These are phyloP conservation scores for Medakamo hakoo DNA, from an alignment of 139 green algal species.

Conservation along the genomic window DNA sequence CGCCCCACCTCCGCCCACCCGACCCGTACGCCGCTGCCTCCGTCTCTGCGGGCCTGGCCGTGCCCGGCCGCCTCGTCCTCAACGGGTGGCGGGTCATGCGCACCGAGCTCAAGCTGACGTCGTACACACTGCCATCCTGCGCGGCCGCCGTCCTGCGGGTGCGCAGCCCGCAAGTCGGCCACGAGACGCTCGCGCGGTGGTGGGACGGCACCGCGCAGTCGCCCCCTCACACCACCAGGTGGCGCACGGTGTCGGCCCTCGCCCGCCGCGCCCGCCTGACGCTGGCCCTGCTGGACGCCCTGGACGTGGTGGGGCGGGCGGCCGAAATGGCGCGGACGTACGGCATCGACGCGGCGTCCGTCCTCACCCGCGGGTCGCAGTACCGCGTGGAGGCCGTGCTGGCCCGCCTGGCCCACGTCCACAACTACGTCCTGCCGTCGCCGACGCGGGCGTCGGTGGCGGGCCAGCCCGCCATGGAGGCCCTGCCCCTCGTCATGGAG, in stretches of 20 bases:
- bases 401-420: constrained; percentile 72
- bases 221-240: constrained; percentile 27
- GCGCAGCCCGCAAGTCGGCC: constrained; percentile 48
- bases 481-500: constrained; percentile 92
- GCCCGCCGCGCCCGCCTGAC: constrained; percentile 30
- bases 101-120: constrained; percentile 61
- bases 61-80: constrained; percentile 72
- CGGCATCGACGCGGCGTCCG: constrained; percentile 90
- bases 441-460: constrained; percentile 56
- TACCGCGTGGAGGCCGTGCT: constrained; percentile 93
- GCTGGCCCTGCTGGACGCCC: constrained; percentile 63
- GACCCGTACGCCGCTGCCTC: constrained; percentile 8
- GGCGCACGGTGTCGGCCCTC: constrained; percentile 26
- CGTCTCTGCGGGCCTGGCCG: constrained; percentile 39
- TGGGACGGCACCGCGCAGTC: constrained; percentile 41
- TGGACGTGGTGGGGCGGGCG: constrained; percentile 80
- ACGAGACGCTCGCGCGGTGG: constrained; percentile 53
- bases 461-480: constrained; percentile 81
- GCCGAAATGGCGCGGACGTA: constrained; percentile 78
- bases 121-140: constrained; percentile 68
- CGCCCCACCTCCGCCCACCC: background rate
- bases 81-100: constrained; percentile 82
- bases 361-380: constrained; percentile 65
- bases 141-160: constrained; percentile 62
- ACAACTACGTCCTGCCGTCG: constrained; percentile 79